Evolutionary conservation across 1,284 basidiomycete genomes (phyloP), one percentile per base, ranked within the genome.

Genomic region (Ganoderma lucidum): DNA sequence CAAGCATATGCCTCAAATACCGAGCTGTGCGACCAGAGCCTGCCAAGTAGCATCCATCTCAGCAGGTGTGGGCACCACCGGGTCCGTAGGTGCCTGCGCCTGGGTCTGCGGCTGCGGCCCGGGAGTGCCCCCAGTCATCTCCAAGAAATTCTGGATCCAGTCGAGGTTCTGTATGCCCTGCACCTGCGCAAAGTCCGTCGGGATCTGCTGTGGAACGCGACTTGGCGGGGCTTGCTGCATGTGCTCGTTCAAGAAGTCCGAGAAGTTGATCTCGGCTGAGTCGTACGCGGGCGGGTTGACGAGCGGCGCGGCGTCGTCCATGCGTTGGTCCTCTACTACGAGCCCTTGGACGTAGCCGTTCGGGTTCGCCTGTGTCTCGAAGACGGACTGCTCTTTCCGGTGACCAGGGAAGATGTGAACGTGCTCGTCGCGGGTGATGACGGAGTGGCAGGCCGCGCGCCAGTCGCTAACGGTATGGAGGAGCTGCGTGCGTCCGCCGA

Each of bases 11-110:
- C 30, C 37, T 63, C 62, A 63, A 6, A 64, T 39, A 1, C 90
- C 90, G 62, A 92, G 81, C 74, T 92, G 90, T 75, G 90, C 87
- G 62, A 90, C 87, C 64, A 92, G 88, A 68, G 82, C 86, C 76
- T 88, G 86, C 90, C 90, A 92, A 0, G 87, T 86, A 14, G 87
- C 80, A 74, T 91, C 89, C 67, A 90, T 73, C 53, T 73, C 70
- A 15, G 56, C 68, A 10, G 41, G 62, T 23, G 64, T 66, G 2
- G 68, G 70, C 58, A 84, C 79, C 1, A 19, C 23, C 2, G 83
- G 76, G 30, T 60, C 61, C 14, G 63, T 41, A 8, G 42, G 51
- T 23, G 59, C 58, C 62, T 62, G 66, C 32, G 56, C 62, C 55
- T 66, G 68, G 17, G 79, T 64, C 58, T 63, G 62, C 0, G 44